Percentiles rank a stretch among this genome's conserved stretches.
These are phyloP conservation scores for Amanita fuliginea DNA, from an alignment of 768 basidiomycete species.

Conservation along the genomic window DNA sequence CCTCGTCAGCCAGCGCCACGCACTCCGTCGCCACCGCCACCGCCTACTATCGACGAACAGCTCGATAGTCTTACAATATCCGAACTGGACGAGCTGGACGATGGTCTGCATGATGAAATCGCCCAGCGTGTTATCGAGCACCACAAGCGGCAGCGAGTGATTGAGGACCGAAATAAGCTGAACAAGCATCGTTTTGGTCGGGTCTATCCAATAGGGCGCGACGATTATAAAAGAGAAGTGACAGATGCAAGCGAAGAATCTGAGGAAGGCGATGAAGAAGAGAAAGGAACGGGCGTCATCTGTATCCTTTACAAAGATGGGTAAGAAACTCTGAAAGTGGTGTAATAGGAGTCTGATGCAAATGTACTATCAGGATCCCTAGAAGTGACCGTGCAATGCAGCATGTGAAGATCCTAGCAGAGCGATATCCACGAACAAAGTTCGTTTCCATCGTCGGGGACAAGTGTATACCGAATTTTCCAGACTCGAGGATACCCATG, in stretches of 20 bases:
- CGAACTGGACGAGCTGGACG: conserved; percentile 58
- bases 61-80: conserved; percentile 51
- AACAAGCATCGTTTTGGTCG: conserved; percentile 67
- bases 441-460: conserved; percentile 93
- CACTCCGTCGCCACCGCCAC: conserved; percentile 73
- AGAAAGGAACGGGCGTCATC: conserved; percentile 82
- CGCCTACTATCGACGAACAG: conserved; percentile 58
- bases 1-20: conserved; percentile 57
- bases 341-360: neutral
- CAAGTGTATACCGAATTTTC: conserved; percentile 94
- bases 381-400: conserved; percentile 67
- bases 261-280: conserved; percentile 53
- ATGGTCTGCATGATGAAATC: conserved; percentile 69
- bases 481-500: conserved; percentile 85
- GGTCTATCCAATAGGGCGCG: conserved; percentile 81
- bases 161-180: conserved; percentile 46
- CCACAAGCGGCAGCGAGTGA: conserved; percentile 52
- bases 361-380: conserved; percentile 43
- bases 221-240: conserved; percentile 91
- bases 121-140: conserved; percentile 61
- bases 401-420: conserved; percentile 63
- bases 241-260: conserved; percentile 80
- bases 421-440: conserved; percentile 83
- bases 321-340: conserved; percentile 33
- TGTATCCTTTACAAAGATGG: conserved; percentile 94